A percentile compares a stretch with the other conserved stretches of the same genome.
phyloP scores from a whole-genome alignment of 768 basidiomycete genomes.

The Trametopsis cervina region DNA sequence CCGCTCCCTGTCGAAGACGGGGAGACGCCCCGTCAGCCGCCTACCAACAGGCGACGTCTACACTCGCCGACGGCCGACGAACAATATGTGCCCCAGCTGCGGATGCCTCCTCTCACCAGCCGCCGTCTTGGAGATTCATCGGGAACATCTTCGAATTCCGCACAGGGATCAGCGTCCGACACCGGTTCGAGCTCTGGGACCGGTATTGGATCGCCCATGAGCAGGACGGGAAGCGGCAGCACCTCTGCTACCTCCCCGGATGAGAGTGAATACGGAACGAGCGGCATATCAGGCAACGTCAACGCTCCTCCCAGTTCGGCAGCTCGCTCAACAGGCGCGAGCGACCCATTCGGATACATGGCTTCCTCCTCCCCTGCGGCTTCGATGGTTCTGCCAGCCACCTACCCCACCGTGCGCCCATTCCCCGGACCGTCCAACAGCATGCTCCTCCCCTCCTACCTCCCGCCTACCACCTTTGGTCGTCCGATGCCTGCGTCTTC shows the following conservation, averaged over 20 bases:
- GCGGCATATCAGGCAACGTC: background rate
- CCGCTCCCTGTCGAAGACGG: conserved; percentile 22
- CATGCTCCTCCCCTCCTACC: background rate
- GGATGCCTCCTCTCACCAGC: conserved; percentile 9
- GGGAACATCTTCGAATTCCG: conserved; percentile 3
- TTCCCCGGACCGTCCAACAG: background rate
- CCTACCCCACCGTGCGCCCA: conserved; percentile 1
- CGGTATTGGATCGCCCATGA: background rate
- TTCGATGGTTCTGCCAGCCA: conserved; percentile 1
- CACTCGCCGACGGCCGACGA: conserved; percentile 11
- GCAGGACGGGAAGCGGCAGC: conserved; percentile 3
- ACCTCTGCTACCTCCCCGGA: conserved; percentile 11
- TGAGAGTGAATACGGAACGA: background rate
- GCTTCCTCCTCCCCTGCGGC: background rate
- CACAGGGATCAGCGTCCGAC: background rate
- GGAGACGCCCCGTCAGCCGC: conserved; percentile 22
- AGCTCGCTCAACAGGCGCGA: conserved; percentile 2
- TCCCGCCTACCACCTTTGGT: background rate
- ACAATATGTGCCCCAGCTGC: background rate
- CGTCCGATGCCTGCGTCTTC: background rate
- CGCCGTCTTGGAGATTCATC: conserved; percentile 17
- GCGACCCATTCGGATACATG: conserved; percentile 23
- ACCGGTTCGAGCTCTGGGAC: conserved; percentile 6
- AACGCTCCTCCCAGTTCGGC: conserved; percentile 3
- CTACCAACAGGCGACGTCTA: conserved; percentile 19